Base-by-base conservation (phyloP, 768 basidiomycete genomes). In the Russula sp. region DNA sequence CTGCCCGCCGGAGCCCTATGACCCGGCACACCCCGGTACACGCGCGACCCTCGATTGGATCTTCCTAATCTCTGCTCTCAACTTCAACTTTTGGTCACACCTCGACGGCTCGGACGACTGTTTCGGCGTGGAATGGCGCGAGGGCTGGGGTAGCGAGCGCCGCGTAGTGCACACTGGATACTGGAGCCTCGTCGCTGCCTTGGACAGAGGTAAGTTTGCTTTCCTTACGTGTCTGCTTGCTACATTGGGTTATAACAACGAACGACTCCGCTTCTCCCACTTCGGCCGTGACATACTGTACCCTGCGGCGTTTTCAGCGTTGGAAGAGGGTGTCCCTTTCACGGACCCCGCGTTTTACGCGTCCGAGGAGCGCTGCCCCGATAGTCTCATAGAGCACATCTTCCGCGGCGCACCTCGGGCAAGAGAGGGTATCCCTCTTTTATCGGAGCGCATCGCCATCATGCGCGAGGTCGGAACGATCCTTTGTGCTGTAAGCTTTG, bases 61-160 rank as follows among this genome's bases (percentile, higher is more conserved):
- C 62, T 94, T 95, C 74, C 82, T 91, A 64, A 86, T 95, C 47
- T 93, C 88, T 2, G 82, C 86, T 16, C 80, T 92, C 55, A 96
- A 93, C 73, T 96, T 91, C 73, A 89, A 82, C 69, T 96, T 91
- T 73, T 95, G 94, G 94, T 92, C 88, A 0, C 84, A 87, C 70
- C 78, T 74, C 47, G 84, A 87, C 64, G 82, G 84, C 0, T 73
- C 67, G 6, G 67, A 76, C 4, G 84, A 82, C 39, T 79, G 90
- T 32, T 96, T 85, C 70, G 90, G 88, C 22, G 85, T 95, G 3
- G 80, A 86, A 68, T 94, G 92, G 91, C 79, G 83, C 57, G 73
- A 78, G 8, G 82, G 84, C 1, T 92, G 91, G 89, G 75, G 74
- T 14, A 76, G 74, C n/a, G 71, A 79, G 6, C 73, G 75, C n/a